Percentiles rank a stretch among this genome's conserved stretches.
These are phyloP conservation scores for Salix dunnii DNA, from an alignment of 345 rosid species.

Conservation along the genomic window DNA sequence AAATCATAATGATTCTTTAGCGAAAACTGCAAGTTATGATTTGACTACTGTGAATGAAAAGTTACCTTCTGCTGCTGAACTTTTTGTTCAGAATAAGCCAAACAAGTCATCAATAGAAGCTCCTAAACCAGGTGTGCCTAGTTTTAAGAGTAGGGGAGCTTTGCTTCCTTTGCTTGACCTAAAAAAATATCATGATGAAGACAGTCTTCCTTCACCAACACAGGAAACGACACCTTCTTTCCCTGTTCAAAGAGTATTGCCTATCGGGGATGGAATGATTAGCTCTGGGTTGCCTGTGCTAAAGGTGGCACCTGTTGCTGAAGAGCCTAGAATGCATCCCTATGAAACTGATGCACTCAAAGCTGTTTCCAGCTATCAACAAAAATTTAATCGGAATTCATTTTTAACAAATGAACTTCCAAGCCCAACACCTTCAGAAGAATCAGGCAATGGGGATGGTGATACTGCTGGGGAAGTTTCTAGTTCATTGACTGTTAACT, in stretches of 20 bases:
- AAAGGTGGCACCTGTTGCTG: constrained; percentile 33
- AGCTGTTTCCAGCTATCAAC: constrained; percentile 79
- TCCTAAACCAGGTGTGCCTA: constrained; percentile 36
- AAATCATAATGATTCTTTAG: constrained; percentile 30
- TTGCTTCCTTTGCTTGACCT: constrained; percentile 82
- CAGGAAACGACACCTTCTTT: constrained; percentile 57
- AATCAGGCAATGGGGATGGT: constrained; percentile 50
- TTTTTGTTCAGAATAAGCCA: constrained; percentile 25
- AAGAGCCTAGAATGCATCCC: constrained; percentile 44
- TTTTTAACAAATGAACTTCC: constrained; percentile 61
- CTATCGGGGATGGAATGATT: constrained; percentile 37
- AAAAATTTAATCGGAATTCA: constrained; percentile 54
- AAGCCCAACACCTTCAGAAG: constrained; percentile 95
- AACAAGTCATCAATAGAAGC: constrained; percentile 33
- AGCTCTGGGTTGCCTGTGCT: constrained; percentile 31
- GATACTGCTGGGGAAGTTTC: constrained; percentile 70
- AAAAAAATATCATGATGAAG: constrained; percentile 87
- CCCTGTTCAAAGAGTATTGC: constrained; percentile 32
- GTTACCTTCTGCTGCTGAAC: constrained; percentile 21
- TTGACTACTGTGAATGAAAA: constrained; percentile 10
- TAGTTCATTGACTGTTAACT: constrained; percentile 34
- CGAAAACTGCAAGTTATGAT: constrained; percentile 26
- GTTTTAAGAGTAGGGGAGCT: constrained; percentile 46
- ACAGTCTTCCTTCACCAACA: constrained; percentile 97
- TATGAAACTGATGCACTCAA: constrained; percentile 72